A percentile compares a stretch with the other conserved stretches of the same genome.
Evolutionary conservation across 257 asterid genomes (phyloP).

Genomic region (Cordia subcordata): DNA sequence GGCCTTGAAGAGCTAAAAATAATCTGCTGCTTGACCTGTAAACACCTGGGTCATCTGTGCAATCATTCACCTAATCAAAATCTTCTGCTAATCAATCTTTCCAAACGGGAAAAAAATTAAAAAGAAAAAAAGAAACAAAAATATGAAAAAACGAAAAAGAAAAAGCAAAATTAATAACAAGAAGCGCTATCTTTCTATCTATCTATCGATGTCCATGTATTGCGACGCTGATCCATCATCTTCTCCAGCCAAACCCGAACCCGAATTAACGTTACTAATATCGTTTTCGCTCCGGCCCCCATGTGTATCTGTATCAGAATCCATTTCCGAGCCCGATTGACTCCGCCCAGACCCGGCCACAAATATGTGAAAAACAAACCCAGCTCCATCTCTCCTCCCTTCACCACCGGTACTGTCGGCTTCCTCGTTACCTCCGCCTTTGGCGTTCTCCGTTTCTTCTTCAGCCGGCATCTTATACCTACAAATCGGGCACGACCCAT

Average conservation of each 20-base stretch:
- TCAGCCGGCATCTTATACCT: slow-evolving; percentile 30
- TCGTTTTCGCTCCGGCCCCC: neutral
- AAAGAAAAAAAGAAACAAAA: neutral
- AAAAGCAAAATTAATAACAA: neutral
- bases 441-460: slow-evolving; percentile 1
- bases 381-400: slow-evolving; percentile 15
- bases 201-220: slow-evolving; percentile 25
- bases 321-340: slow-evolving; percentile 8
- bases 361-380: slow-evolving; percentile 31
- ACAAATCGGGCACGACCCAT: slow-evolving; percentile 39
- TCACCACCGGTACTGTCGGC: neutral
- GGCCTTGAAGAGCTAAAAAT: too few relatives aligned
- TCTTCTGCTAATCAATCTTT: too few relatives aligned
- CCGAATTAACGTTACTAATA: slow-evolving; percentile 8
- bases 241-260: slow-evolving; percentile 8
- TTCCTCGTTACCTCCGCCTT: neutral
- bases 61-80: neutral
- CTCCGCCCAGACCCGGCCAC: slow-evolving; percentile 15
- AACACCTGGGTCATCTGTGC: too few relatives aligned
- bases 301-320: neutral
- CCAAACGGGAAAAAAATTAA: too few relatives aligned
- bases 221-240: slow-evolving; percentile 19
- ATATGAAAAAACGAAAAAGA: too few relatives aligned
- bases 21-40: too few relatives aligned
- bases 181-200: neutral